phyloP scores from a whole-genome alignment of 1,284 basidiomycete genomes.

The Marasmius fiardii region DNA sequence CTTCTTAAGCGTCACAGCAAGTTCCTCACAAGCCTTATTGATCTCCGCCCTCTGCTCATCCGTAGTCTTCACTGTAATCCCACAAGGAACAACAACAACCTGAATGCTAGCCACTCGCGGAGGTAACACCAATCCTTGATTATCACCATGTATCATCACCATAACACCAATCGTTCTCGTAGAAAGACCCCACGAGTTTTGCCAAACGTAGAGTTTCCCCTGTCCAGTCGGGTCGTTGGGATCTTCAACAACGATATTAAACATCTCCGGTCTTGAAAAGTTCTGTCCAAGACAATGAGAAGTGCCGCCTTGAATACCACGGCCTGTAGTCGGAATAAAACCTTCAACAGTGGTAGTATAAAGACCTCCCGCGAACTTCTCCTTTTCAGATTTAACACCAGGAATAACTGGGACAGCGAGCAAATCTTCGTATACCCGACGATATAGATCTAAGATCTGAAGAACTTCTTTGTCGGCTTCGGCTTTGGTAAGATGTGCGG shows the following conservation, averaged over 20 bases:
- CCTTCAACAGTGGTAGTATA: constrained; percentile 99
- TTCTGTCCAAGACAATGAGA: constrained; percentile 99
- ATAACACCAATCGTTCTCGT: constrained; percentile 98
- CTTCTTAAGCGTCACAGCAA: constrained; percentile 70
- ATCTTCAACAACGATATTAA: constrained; percentile 97
- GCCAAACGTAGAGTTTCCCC: constrained; percentile 85
- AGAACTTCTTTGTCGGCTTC: constrained; percentile 93
- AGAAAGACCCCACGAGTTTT: constrained; percentile 98
- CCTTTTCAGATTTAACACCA: constrained; percentile 97
- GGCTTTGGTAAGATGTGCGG: constrained; percentile 84
- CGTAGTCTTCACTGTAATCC: constrained; percentile 82
- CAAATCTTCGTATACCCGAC: constrained; percentile 94
- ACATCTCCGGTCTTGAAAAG: constrained; percentile 95
- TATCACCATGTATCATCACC: constrained; percentile 99
- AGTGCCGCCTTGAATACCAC: constrained; percentile 97
- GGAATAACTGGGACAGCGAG: constrained; percentile 97
- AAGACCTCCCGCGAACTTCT: constrained; percentile 97
- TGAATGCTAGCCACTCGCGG: constrained; percentile 93
- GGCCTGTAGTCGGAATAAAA: constrained; percentile 95
- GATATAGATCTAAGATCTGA: constrained; percentile 95
- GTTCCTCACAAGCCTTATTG: constrained; percentile 74
- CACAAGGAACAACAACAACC: constrained; percentile 91
- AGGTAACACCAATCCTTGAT: constrained; percentile 95
- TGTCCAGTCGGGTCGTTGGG: constrained; percentile 71
- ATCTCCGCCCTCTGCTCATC: constrained; percentile 71